Percentiles rank a stretch among this genome's conserved stretches.
These are phyloP conservation scores for Plectosphaerella sp. DNA, from an alignment of 2,329 filamentous ascomycete genomes.

Conservation along the genomic window DNA sequence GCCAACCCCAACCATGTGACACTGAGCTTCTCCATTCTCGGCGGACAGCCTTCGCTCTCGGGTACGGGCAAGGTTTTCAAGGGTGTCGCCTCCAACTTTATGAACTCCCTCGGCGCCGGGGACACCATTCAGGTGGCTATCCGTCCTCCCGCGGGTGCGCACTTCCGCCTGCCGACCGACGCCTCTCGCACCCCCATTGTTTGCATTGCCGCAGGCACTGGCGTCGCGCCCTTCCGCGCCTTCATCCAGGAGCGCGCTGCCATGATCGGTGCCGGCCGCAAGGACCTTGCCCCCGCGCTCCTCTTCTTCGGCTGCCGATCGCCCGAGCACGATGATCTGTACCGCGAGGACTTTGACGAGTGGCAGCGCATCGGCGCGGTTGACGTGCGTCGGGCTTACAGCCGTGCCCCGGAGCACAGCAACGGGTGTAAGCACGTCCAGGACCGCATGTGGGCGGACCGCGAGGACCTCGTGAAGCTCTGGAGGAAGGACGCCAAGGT, in stretches of 20 bases:
- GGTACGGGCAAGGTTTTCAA: constrained; percentile 41
- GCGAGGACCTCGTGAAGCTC: constrained; percentile 21
- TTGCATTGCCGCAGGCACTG: constrained; percentile 35
- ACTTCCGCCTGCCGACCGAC: constrained; percentile 37
- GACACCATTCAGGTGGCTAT: constrained; percentile 47
- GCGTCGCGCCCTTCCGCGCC: constrained; percentile 23
- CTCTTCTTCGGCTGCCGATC: constrained; percentile 46
- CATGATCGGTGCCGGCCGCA: constrained; percentile 38
- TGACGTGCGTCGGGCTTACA: constrained; percentile 54
- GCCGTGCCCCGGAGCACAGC: constrained; percentile 32
- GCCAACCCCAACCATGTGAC: constrained; percentile 48
- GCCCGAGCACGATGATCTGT: constrained; percentile 38
- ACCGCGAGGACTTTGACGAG: constrained; percentile 32
- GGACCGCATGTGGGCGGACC: constrained; percentile 32
- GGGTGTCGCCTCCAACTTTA: constrained; percentile 59
- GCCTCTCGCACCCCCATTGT: constrained; percentile 32
- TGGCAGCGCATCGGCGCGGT: constrained; percentile 48
- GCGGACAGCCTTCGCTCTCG: constrained; percentile 39
- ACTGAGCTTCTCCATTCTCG: constrained; percentile 59
- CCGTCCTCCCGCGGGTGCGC: constrained; percentile 27
- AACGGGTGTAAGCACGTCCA: constrained; percentile 46
- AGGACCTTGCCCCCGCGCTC: constrained; percentile 26
- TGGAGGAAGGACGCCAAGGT: constrained; percentile 41
- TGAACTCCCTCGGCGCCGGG: constrained; percentile 40
- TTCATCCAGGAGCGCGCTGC: constrained; percentile 20